These are phyloP conservation scores for Phialophora expanda DNA, from an alignment of 2,329 filamentous ascomycete genomes.

Conservation along the genomic window DNA sequence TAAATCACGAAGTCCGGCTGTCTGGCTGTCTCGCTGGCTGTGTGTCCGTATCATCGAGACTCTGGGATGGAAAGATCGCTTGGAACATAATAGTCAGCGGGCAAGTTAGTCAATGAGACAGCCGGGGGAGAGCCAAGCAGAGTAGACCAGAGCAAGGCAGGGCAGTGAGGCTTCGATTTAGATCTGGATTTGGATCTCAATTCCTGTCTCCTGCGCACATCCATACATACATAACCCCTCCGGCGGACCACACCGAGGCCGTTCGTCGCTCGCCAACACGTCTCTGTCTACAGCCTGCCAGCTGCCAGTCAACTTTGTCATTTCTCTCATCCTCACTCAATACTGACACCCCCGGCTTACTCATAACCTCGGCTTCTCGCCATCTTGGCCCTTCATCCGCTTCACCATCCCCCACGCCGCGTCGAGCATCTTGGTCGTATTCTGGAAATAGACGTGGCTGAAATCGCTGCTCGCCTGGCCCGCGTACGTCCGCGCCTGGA, in stretches of 20 bases:
- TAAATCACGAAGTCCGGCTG: background rate
- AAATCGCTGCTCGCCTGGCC: conserved; percentile 35
- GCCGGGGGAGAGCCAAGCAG: no score
- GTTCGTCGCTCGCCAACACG: no score
- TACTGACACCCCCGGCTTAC: no score
- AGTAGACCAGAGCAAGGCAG: background rate
- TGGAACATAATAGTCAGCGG: background rate
- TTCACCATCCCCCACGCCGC: conserved; percentile 21
- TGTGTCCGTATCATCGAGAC: no score
- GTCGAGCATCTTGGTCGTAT: conserved; percentile 30
- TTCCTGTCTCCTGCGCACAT: no score
- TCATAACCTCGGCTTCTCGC: conserved; percentile 15
- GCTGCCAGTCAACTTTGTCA: no score
- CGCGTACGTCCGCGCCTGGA: conserved; percentile 31
- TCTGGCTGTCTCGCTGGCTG: background rate
- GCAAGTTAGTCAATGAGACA: background rate
- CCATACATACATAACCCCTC: no score
- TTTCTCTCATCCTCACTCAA: no score
- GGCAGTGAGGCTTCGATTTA: no score
- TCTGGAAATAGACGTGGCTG: conserved; percentile 30
- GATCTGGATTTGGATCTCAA: no score
- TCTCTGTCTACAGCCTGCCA: no score
- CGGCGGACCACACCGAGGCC: no score
- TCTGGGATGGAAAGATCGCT: background rate
- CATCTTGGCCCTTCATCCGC: conserved; percentile 10